Percentiles rank a stretch among this genome's conserved stretches.
Conservation (phyloP, 108 stramenopile species). For the Epithemia pelagica region DNA sequence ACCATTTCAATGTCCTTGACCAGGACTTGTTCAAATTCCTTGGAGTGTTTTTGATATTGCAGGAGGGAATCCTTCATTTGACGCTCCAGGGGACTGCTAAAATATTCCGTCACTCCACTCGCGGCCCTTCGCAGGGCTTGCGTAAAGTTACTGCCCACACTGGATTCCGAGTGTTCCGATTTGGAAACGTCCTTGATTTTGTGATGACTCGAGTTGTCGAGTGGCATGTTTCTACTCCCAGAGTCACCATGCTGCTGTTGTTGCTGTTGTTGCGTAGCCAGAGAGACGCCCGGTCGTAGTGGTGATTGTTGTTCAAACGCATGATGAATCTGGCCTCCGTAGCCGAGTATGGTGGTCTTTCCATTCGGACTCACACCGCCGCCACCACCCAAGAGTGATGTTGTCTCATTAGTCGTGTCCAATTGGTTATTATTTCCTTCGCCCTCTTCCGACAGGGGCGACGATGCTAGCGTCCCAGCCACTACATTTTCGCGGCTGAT, state of each 20-base stretch:
- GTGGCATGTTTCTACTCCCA: background rate
- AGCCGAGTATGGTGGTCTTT: background rate
- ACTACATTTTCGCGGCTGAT: constrained; percentile 3
- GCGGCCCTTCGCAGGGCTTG: constrained; percentile 5
- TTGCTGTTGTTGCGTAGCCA: background rate
- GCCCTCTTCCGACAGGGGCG: too few species aligned
- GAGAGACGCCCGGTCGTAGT: background rate
- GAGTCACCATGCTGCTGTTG: background rate
- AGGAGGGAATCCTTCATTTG: constrained; percentile 20
- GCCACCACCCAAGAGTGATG: background rate
- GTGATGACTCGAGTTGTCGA: background rate
- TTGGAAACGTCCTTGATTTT: background rate
- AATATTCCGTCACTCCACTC: constrained; percentile 16
- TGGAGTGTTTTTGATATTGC: constrained; percentile 16
- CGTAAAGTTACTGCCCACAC: background rate
- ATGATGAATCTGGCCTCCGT: background rate
- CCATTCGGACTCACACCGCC: background rate
- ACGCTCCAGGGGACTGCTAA: constrained; percentile 22
- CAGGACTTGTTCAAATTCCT: constrained; percentile 29
- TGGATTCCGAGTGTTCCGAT: background rate
- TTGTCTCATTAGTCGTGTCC: background rate
- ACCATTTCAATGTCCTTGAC: constrained; percentile 49
- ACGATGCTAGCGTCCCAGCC: background rate
- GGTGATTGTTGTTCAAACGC: background rate
- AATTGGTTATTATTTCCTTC: background rate